These are phyloP conservation scores for Coemansia sp. DNA, from an alignment of 192 early-diverging fungal species.

Conservation along the genomic window DNA sequence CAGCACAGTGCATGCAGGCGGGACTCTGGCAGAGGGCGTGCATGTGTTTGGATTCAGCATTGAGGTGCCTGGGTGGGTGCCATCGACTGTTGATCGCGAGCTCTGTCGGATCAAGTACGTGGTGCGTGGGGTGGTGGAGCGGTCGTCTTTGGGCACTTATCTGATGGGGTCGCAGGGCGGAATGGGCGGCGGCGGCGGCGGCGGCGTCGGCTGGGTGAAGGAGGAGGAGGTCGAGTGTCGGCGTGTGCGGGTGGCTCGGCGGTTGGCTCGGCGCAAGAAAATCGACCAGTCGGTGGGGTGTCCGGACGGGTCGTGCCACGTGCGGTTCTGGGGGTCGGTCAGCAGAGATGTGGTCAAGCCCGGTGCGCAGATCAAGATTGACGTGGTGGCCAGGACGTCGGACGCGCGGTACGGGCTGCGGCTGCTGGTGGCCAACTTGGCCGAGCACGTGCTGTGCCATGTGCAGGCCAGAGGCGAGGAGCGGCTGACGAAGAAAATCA, in stretches of 20 bases:
- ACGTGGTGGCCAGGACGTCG: constrained; percentile 38
- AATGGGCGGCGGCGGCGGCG: too few species aligned
- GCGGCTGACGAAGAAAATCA: constrained; percentile 42
- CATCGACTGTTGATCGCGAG: constrained; percentile 42
- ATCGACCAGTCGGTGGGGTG: constrained; percentile 55
- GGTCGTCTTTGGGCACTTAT: constrained; percentile 2
- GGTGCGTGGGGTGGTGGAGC: not conserved
- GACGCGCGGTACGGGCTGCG: constrained; percentile 47
- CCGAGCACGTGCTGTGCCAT: constrained; percentile 48
- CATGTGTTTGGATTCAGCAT: constrained; percentile 33
- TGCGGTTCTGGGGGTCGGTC: constrained; percentile 38
- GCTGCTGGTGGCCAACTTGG: constrained; percentile 37
- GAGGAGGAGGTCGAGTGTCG: constrained; percentile 34
- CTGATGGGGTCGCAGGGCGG: not conserved
- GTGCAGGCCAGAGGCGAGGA: constrained; percentile 50
- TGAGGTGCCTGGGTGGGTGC: constrained; percentile 37
- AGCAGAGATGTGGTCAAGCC: constrained; percentile 47
- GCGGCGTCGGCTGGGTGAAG: constrained; percentile 4
- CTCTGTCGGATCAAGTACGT: constrained; percentile 22
- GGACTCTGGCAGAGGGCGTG: constrained; percentile 25
- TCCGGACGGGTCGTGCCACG: constrained; percentile 53
- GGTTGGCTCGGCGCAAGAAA: constrained; percentile 33
- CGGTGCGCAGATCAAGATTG: constrained; percentile 34
- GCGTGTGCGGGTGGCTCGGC: constrained; percentile 18
- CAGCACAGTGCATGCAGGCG: constrained; percentile 9